Percentiles rank a stretch among this genome's conserved stretches.
These are phyloP conservation scores for Aspergillus indologenus DNA, from an alignment of 495 filamentous ascomycete genomes.

Conservation along the genomic window DNA sequence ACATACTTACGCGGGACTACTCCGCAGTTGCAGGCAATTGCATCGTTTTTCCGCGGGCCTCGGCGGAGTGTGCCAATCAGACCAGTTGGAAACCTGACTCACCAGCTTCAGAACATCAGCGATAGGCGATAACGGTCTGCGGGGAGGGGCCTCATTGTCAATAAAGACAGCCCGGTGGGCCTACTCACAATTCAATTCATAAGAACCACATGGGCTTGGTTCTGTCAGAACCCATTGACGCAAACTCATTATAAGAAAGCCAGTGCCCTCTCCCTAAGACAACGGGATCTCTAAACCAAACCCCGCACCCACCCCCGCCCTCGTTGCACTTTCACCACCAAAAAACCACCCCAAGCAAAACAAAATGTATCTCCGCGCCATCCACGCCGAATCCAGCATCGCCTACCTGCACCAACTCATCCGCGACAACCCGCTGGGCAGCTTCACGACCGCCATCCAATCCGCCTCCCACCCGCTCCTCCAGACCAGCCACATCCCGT, in stretches of 20 bases:
- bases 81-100: neutral
- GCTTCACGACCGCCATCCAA: constrained; percentile 52
- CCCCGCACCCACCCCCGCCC: neutral
- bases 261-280: neutral
- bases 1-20: neutral
- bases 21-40: neutral
- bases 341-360: neutral
- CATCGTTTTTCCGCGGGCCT: neutral
- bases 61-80: neutral
- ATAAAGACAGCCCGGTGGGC: too few relatives aligned
- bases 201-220: neutral
- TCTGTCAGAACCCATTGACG: neutral
- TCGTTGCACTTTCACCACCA: neutral
- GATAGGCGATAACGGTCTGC: neutral
- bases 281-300: neutral
- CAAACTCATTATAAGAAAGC: neutral
- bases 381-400: constrained; percentile 16
- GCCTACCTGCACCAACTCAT: constrained; percentile 35
- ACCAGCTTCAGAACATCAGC: neutral
- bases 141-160: neutral
- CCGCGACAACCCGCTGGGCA: constrained; percentile 51
- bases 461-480: constrained; percentile 43
- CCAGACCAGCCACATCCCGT: constrained; percentile 56
- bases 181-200: neutral
- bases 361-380: constrained; percentile 18